Evolutionary conservation across 495 filamentous ascomycete genomes (phyloP), one percentile per base, ranked within the genome.

Genomic region (Glonium stellatum): DNA sequence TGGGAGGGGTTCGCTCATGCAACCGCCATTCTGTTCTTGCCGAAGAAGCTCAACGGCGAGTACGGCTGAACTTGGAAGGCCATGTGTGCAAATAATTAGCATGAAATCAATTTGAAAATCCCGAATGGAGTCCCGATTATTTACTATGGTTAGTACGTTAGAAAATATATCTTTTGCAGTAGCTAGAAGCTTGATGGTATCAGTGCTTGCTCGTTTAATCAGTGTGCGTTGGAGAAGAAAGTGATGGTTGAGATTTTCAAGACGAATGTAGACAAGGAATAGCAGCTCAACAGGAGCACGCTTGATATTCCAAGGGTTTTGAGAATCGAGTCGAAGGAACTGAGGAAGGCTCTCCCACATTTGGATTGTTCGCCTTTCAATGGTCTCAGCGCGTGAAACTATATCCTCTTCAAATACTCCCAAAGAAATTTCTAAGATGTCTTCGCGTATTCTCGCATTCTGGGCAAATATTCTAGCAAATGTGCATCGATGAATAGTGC

Each of bases 11-110:
- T 74, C 59, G 23, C 63, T 50, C 51, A 72, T 63, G 46, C 74
- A 65, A 4, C 70, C 64, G 0, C 73, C 68, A 4, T 71, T 68
- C 58, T 80, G 78, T 12, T 79, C 79, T 58, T 84, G 82, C 49
- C 77, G 80, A 6, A 84, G 70, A 12, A 87, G 76, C 63, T 87
- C 84, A 47, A 86, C 74, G 23, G 80, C 79, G 18, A 87, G 76
- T 50, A 85, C 79, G 8, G 81, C 80, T 2, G 82, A 83, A 13
- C 75, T 73, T 2, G 80, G 84, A 4, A 86, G 77, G 13, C 80
- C 84, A 31, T 67, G 19, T 55, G 69, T 59, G 55, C 60, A 66
- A 31, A 75, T 54, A 50, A 85, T 66, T 76, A 82, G 85, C 11
- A 78, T 76, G 58, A 77, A 79, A 59, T 84, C 80, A 19, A 74